phyloP scores from a whole-genome alignment of 768 basidiomycete genomes.

The Sarcodon aspratus region DNA sequence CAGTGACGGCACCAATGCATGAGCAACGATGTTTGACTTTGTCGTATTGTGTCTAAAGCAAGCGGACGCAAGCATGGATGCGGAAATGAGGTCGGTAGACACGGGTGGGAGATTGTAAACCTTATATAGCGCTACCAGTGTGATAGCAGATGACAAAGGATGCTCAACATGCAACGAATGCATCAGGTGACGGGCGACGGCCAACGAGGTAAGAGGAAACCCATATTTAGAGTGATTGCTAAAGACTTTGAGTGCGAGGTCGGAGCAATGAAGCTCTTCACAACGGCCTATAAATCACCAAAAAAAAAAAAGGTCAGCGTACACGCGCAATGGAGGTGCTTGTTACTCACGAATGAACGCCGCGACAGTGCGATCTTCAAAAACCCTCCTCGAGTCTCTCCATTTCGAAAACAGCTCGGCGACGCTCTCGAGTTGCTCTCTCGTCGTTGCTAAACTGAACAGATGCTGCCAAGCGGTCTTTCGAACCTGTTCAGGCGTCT shows the following conservation, averaged over 20 bases:
- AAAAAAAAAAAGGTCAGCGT: background rate
- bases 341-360: slow-evolving; percentile 41
- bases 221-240: slow-evolving; percentile 53
- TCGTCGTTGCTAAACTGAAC: slow-evolving; percentile 35
- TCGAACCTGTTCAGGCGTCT: slow-evolving; percentile 24
- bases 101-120: slow-evolving; percentile 43
- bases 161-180: slow-evolving; percentile 39
- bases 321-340: background rate
- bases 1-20: slow-evolving; percentile 30
- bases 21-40: slow-evolving; percentile 27
- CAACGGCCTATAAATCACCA: slow-evolving; percentile 40
- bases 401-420: slow-evolving; percentile 37
- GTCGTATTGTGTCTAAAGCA: slow-evolving; percentile 33
- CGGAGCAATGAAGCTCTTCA: slow-evolving; percentile 40
- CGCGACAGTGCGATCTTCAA: slow-evolving; percentile 29
- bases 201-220: slow-evolving; percentile 32
- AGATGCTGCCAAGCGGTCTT: slow-evolving; percentile 38
- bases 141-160: slow-evolving; percentile 35
- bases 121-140: slow-evolving; percentile 41
- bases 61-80: slow-evolving; percentile 43
- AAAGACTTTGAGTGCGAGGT: slow-evolving; percentile 49
- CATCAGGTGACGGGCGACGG: slow-evolving; percentile 43
- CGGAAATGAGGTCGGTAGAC: slow-evolving; percentile 42
- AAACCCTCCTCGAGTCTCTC: slow-evolving; percentile 30
- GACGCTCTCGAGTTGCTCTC: slow-evolving; percentile 37